These are phyloP conservation scores for Termitomyces heimii DNA, from an alignment of 768 basidiomycete genomes.

Conservation along the genomic window DNA sequence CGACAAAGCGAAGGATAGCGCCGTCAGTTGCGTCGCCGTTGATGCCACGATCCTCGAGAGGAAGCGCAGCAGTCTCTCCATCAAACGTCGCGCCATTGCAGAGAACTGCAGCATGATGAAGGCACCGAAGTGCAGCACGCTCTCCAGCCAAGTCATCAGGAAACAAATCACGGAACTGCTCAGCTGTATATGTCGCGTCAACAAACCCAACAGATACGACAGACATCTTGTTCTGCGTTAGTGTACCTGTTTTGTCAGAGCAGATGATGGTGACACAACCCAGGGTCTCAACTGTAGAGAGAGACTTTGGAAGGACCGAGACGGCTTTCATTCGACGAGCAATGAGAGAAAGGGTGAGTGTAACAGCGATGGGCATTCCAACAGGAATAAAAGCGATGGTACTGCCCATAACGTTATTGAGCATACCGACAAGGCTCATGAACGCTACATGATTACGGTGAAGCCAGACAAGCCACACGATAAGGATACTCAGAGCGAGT, in stretches of 20 bases:
- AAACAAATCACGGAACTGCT: conserved; percentile 13
- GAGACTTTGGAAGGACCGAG: conserved; percentile 28
- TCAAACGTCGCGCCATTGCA: conserved; percentile 56
- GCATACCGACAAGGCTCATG: conserved; percentile 43
- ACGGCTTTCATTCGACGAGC: conserved; percentile 11
- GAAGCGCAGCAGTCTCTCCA: conserved; percentile 15
- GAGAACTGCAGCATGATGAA: conserved; percentile 34
- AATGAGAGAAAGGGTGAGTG: conserved; percentile 35
- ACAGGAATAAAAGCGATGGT: conserved; percentile 39
- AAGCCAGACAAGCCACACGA: conserved; percentile 36
- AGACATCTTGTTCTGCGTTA: conserved; percentile 56
- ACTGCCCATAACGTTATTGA: conserved; percentile 48
- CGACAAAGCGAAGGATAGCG: conserved; percentile 45
- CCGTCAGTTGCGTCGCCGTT: conserved; percentile 48
- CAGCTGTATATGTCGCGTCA: conserved; percentile 23
- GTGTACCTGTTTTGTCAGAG: conserved; percentile 55
- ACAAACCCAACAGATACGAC: conserved; percentile 40
- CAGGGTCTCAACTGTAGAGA: conserved; percentile 62
- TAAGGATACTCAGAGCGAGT: conserved; percentile 37
- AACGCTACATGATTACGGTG: conserved; percentile 29
- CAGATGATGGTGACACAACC: conserved; percentile 51
- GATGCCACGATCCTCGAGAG: conserved; percentile 24
- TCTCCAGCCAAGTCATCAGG: conserved; percentile 3
- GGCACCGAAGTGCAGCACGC: conserved; percentile 10
- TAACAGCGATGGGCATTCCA: conserved; percentile 47